Base-by-base conservation (phyloP, 257 asterid genomes). In the Ocimum tenuiflorum region DNA sequence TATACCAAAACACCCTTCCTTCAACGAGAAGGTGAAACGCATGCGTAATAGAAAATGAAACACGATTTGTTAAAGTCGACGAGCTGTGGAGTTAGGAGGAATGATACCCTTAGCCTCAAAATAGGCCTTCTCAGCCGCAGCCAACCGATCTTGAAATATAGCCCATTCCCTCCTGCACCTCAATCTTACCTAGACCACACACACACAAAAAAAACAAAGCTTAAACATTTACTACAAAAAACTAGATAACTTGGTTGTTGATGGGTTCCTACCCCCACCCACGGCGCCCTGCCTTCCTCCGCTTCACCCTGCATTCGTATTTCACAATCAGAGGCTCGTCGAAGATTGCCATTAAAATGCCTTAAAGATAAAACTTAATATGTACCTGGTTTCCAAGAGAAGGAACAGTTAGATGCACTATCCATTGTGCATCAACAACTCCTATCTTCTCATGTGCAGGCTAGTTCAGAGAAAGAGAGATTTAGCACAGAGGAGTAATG, bases 401-500 rank as follows among this genome's bases (percentile, higher is more conserved):
- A 71, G 97, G 97, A 63, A 92, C 88, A 10, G 95, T 87, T 84
- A 87, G 97, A 86, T 92, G 98, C 51, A 81, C 97, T 56, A 89
- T 72, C 98, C 98, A 92, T 67, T 92, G 95, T 36, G 98, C 60
- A 83, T 92, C 96, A 4, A 92, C 95, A 0, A 89, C 97, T 73
- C 97, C 99, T 55, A 92, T 89, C 68, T 86, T 92, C 70, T 84
- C 95, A 68, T 89, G 97, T 20, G 98, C 95, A 27, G 98, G 98
- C 96, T 91, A 84, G 18, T 48, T 18, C 36, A 8, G 42, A 65
- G 59, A 7, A 67, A 18, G 53, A 53, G 68, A 39, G 54, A 53
- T 48, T 49, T 38, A 9, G 31, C 49, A 0, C 7, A 33, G n/a
- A 22, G 41, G 48, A 27, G 22, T 60, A 18, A 31, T n/a, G n/a